Percentiles rank a stretch among this genome's conserved stretches.
Conservation (phyloP, 2,329 filamentous ascomycete species). For the Didymella sp. region DNA sequence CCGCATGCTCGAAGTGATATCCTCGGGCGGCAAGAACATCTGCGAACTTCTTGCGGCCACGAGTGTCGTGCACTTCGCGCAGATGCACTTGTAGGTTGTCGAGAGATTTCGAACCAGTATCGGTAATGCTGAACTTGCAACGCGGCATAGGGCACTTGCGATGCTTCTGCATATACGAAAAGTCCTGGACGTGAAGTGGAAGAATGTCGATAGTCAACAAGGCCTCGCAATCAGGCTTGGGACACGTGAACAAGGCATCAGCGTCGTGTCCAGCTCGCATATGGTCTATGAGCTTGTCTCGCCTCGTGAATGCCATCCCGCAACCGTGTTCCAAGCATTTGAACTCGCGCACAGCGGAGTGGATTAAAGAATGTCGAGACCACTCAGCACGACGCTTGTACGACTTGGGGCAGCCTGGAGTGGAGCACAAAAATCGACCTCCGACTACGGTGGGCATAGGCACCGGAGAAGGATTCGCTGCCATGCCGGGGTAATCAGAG, state of each 20-base stretch:
- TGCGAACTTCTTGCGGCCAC: slow-evolving; percentile 6
- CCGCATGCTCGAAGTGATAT: slow-evolving; percentile 6
- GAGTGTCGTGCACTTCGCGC: slow-evolving; percentile 8
- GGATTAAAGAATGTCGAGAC: slow-evolving; percentile 11
- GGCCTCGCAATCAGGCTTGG: neutral
- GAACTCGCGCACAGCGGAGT: neutral
- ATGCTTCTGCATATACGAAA: neutral
- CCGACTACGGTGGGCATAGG: neutral
- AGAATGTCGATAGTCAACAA: slow-evolving; percentile 4
- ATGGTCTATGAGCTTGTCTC: slow-evolving; percentile 27
- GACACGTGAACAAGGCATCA: slow-evolving; percentile 16
- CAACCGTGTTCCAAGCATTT: slow-evolving; percentile 16
- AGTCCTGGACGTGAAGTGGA: slow-evolving; percentile 2
- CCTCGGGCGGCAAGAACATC: slow-evolving; percentile 8
- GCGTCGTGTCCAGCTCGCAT: slow-evolving; percentile 22
- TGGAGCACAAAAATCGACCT: neutral
- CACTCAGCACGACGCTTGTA: neutral
- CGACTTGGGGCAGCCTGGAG: neutral
- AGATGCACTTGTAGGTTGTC: slow-evolving; percentile 15
- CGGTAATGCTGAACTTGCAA: slow-evolving; percentile 5
- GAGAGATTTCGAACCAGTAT: neutral
- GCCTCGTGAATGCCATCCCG: slow-evolving; percentile 12
- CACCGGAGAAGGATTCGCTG: too few species aligned
- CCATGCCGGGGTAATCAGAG: too few species aligned
- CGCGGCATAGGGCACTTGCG: slow-evolving; percentile 13